Conservation (phyloP, 1,139 yeast genomes). For the Pichia sp. region DNA sequence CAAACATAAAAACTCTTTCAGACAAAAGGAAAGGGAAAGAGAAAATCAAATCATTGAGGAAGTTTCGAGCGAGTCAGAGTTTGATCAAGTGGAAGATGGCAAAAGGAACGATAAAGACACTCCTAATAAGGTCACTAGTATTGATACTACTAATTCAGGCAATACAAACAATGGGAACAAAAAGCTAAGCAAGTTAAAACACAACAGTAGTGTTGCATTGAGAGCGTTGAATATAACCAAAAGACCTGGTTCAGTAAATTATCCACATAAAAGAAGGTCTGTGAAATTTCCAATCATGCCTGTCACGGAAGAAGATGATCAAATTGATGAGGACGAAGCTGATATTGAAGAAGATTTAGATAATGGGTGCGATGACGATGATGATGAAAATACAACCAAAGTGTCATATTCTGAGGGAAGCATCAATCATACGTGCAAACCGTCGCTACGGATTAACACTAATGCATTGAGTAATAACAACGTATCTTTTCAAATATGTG, state of each 20-base stretch:
- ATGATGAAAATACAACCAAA: too few species aligned
- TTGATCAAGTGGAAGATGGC: constrained; percentile 12
- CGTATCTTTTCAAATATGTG: not conserved
- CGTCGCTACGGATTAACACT: too few species aligned
- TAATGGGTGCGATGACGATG: too few species aligned
- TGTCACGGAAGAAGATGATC: constrained; percentile 10
- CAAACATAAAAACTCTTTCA: constrained; percentile 22
- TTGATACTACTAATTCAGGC: too few species aligned
- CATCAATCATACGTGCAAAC: too few species aligned
- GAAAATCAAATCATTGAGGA: constrained; percentile 28
- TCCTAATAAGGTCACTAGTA: not conserved
- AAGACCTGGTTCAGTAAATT: not conserved
- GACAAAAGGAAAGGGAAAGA: constrained; percentile 16
- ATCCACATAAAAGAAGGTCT: not conserved
- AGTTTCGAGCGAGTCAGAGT: constrained; percentile 21
- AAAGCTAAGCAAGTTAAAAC: not conserved
- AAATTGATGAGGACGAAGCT: not conserved
- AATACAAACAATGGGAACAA: not conserved
- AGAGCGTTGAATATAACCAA: not conserved
- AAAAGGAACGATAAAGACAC: constrained; percentile 10
- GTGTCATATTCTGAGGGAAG: too few species aligned
- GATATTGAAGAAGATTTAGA: constrained; percentile 9
- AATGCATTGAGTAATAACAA: too few species aligned
- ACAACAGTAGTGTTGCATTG: not conserved
- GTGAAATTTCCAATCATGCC: constrained; percentile 9